phyloP scores from a whole-genome alignment of 192 early-diverging fungal species.

The Coemansia sp. region DNA sequence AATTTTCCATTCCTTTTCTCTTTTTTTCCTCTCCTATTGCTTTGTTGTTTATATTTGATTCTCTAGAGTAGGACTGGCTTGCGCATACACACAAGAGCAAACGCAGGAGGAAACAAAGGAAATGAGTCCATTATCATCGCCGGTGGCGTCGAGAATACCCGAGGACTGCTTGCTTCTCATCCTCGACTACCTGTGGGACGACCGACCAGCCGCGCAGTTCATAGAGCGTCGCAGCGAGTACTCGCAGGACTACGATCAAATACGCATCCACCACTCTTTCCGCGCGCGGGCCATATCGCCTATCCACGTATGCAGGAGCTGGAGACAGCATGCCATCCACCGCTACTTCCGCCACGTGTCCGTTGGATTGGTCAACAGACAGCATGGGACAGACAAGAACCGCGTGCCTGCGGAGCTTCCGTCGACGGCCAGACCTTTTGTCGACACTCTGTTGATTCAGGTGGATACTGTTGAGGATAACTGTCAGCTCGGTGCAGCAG shows the following conservation, averaged over 20 bases:
- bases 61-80: too few species aligned
- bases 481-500: background rate
- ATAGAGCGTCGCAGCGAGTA: slow-evolving; percentile 21
- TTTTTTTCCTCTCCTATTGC: too few species aligned
- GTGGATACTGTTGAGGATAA: background rate
- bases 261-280: slow-evolving; percentile 22
- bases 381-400: background rate
- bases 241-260: slow-evolving; percentile 42
- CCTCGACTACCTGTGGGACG: slow-evolving; percentile 38
- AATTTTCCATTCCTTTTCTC: too few species aligned
- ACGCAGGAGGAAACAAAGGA: background rate
- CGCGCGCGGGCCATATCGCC: slow-evolving; percentile 22
- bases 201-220: slow-evolving; percentile 12
- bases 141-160: slow-evolving; percentile 17
- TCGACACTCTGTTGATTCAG: slow-evolving; percentile 16
- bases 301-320: slow-evolving; percentile 34
- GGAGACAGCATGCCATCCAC: slow-evolving; percentile 17
- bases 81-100: background rate
- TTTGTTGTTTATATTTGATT: too few species aligned
- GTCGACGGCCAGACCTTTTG: background rate
- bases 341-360: slow-evolving; percentile 28
- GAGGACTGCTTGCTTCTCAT: slow-evolving; percentile 32
- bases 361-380: slow-evolving; percentile 6
- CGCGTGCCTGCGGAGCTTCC: background rate
- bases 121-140: too few species aligned